Percentiles rank a stretch among this genome's conserved stretches.
phyloP scores from a whole-genome alignment of 139 green algal species.

The Coccomyxa sp. region DNA sequence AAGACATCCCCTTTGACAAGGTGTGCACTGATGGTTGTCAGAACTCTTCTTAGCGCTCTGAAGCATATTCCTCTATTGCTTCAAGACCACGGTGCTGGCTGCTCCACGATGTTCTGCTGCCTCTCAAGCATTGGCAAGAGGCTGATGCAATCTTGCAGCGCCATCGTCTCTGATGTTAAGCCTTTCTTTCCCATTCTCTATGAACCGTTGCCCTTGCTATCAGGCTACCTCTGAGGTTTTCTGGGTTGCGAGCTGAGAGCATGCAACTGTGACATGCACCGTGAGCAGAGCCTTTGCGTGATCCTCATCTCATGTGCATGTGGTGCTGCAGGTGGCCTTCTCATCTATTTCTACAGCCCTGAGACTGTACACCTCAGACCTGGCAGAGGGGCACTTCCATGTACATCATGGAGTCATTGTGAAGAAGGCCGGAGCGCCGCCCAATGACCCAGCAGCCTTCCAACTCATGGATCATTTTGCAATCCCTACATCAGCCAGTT shows the following conservation, averaged over 20 bases:
- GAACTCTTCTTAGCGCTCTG: too few species aligned
- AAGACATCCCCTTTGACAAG: slow-evolving; percentile 67
- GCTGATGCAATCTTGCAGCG: neutral
- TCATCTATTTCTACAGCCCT: slow-evolving; percentile 59
- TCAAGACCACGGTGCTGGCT: too few species aligned
- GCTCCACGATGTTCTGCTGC: neutral
- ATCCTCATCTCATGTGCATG: too few species aligned
- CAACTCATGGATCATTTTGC: slow-evolving; percentile 50
- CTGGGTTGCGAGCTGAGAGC: neutral
- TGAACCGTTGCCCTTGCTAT: too few species aligned
- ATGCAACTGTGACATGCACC: neutral
- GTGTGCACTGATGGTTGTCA: too few species aligned
- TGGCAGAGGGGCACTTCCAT: slow-evolving; percentile 37
- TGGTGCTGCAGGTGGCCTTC: slow-evolving; percentile 59
- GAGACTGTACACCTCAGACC: slow-evolving; percentile 53
- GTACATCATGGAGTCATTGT: slow-evolving; percentile 77
- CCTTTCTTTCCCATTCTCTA: neutral
- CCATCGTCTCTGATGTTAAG: neutral
- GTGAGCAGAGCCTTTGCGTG: neutral
- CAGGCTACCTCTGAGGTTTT: too few species aligned
- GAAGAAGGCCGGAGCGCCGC: slow-evolving; percentile 51
- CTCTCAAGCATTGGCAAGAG: neutral
- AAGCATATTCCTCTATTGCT: too few species aligned
- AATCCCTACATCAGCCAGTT: slow-evolving; percentile 25
- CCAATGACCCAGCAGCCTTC: slow-evolving; percentile 64